These are phyloP conservation scores for Globisporangium parvum DNA, from an alignment of 352 stramenopile species.

Conservation along the genomic window DNA sequence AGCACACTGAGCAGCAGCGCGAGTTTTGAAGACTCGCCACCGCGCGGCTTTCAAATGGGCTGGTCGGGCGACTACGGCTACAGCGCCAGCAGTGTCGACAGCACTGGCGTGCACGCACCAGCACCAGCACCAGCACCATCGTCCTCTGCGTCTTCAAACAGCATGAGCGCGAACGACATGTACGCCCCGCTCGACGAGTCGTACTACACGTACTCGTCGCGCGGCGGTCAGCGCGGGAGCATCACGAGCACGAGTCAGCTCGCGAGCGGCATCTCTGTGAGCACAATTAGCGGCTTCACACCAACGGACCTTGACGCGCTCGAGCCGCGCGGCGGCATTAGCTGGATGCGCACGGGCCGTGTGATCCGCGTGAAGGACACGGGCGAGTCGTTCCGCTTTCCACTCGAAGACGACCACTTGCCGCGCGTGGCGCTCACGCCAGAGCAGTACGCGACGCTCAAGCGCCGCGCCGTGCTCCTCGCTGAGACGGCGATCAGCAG, in stretches of 20 bases:
- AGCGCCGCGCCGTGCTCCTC: constrained; percentile 23
- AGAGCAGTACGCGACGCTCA: constrained; percentile 24
- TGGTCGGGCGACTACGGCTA: background rate
- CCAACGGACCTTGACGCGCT: background rate
- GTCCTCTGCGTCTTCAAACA: background rate
- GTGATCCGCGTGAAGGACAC: constrained; percentile 70
- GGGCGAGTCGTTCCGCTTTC: constrained; percentile 65
- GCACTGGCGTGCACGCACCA: background rate
- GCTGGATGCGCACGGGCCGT: constrained; percentile 65
- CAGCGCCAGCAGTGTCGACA: background rate
- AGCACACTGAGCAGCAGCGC: constrained; percentile 12
- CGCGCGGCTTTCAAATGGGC: constrained; percentile 1
- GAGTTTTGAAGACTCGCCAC: constrained; percentile 6
- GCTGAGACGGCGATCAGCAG: constrained; percentile 40
- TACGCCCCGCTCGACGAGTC: constrained; percentile 13
- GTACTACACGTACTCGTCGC: constrained; percentile 7
- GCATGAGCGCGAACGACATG: background rate
- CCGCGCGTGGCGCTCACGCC: constrained; percentile 30
- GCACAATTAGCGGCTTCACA: background rate
- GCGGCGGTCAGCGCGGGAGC: constrained; percentile 27
- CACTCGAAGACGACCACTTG: constrained; percentile 54
- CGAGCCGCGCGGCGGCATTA: constrained; percentile 33
- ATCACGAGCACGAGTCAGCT: background rate
- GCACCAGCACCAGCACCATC: background rate
- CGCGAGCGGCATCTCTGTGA: constrained; percentile 2